These are phyloP conservation scores for Neurospora sp. DNA, from an alignment of 2,329 filamentous ascomycete genomes.

Conservation along the genomic window DNA sequence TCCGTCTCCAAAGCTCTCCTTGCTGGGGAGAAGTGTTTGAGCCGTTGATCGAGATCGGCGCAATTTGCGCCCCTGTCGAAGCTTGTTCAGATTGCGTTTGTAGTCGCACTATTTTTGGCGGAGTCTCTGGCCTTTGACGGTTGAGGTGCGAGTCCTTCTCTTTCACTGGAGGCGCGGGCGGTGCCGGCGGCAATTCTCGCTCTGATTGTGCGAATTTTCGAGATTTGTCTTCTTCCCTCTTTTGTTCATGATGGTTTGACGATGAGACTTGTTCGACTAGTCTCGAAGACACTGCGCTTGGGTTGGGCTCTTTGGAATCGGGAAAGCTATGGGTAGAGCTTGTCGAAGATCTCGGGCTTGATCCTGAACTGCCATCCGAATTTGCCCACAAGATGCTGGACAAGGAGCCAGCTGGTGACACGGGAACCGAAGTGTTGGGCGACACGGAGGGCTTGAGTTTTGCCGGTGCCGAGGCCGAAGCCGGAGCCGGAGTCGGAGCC, in stretches of 20 bases:
- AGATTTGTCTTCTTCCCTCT: conserved; percentile 1
- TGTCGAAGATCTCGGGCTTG: conserved; percentile 29
- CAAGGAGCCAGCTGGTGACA: conserved; percentile 38
- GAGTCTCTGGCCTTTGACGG: conserved; percentile 7
- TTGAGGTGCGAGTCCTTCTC: conserved; percentile 19
- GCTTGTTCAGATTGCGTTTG: conserved; percentile 7
- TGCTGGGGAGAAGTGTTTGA: conserved; percentile 12
- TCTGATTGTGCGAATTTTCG: conserved; percentile 1
- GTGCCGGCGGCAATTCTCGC: conserved; percentile 16
- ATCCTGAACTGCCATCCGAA: conserved; percentile 34
- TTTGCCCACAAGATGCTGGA: conserved; percentile 49
- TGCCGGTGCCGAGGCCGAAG: conserved; percentile 9
- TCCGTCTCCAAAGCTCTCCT: conserved; percentile 37
- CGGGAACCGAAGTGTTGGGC: neutral
- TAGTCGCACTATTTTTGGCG: neutral
- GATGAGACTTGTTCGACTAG: conserved; percentile 14
- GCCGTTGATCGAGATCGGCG: conserved; percentile 4
- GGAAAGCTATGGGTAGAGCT: conserved; percentile 24
- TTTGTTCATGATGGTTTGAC: conserved; percentile 17
- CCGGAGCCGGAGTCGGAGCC: neutral
- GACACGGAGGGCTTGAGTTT: neutral
- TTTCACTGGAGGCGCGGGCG: conserved; percentile 19
- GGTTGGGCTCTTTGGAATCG: conserved; percentile 24
- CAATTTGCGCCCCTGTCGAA: conserved; percentile 5
- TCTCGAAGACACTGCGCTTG: conserved; percentile 12